These are phyloP conservation scores for Talaromyces sp. DNA, from an alignment of 2,329 filamentous ascomycete genomes.

Conservation along the genomic window DNA sequence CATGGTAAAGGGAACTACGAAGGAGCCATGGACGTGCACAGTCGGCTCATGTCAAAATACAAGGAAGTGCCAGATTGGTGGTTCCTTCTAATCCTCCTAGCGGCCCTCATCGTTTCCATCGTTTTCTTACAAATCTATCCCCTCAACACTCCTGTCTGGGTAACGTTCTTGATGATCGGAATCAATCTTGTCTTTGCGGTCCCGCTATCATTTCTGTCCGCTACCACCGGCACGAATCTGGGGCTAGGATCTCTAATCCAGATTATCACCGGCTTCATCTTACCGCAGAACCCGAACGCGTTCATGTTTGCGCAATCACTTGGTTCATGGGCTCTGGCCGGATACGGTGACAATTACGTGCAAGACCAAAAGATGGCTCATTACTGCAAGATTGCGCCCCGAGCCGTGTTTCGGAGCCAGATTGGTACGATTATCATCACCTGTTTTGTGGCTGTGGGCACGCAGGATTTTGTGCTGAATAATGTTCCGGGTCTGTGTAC, in stretches of 20 bases:
- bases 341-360: constrained; percentile 13
- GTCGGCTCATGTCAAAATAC: constrained; percentile 9
- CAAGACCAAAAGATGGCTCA: constrained; percentile 14
- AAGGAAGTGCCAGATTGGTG: constrained; percentile 16
- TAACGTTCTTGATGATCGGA: neutral
- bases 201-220: constrained; percentile 10
- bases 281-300: neutral
- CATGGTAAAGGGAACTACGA: constrained; percentile 10
- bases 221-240: constrained; percentile 9
- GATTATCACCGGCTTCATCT: constrained; percentile 10
- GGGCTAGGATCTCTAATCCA: constrained; percentile 10
- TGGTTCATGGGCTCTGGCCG: constrained; percentile 5
- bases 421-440: constrained; percentile 11
- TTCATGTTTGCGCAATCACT: neutral
- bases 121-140: neutral
- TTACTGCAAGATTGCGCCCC: constrained; percentile 13
- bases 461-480: constrained; percentile 11
- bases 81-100: constrained; percentile 8
- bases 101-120: constrained; percentile 8
- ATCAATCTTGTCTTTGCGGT: neutral
- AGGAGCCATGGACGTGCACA: constrained; percentile 15
- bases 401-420: constrained; percentile 13
- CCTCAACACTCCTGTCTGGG: neutral
- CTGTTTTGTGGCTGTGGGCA: constrained; percentile 12
- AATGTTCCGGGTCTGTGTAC: constrained; percentile 7